Conservation (phyloP, 2,329 filamentous ascomycete species). For the Aspergillus awamori region DNA sequence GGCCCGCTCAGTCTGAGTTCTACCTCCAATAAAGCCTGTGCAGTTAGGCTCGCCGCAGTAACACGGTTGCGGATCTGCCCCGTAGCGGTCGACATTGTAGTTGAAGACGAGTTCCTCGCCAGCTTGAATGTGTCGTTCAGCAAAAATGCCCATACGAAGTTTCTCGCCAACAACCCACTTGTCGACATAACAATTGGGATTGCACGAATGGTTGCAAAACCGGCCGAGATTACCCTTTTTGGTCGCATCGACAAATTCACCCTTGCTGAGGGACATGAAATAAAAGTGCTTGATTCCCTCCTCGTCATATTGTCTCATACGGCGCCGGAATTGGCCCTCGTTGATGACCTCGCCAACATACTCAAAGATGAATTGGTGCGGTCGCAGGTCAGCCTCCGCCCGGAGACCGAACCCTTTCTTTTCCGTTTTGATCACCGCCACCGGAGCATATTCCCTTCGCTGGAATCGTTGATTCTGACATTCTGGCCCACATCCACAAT, state of each 20-base stretch:
- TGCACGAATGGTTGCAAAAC: slow-evolving; percentile 99
- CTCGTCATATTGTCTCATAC: slow-evolving; percentile 90
- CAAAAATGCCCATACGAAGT: slow-evolving; percentile 98
- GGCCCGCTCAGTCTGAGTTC: slow-evolving; percentile 93
- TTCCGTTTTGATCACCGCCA: slow-evolving; percentile 95
- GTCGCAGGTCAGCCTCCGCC: slow-evolving; percentile 72
- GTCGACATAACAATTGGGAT: slow-evolving; percentile 98
- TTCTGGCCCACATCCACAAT: slow-evolving; percentile 81
- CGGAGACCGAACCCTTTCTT: slow-evolving; percentile 96
- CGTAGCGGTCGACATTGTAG: slow-evolving; percentile 98
- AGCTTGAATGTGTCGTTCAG: slow-evolving; percentile 76
- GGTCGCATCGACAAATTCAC: slow-evolving; percentile 96
- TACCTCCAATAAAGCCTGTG: slow-evolving; percentile 93
- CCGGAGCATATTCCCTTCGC: slow-evolving; percentile 82
- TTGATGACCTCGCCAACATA: slow-evolving; percentile 99
- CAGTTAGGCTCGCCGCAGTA: slow-evolving; percentile 96
- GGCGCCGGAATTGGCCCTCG: slow-evolving; percentile 81
- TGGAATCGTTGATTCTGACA: slow-evolving; percentile 97
- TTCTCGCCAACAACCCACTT: slow-evolving; percentile 99
- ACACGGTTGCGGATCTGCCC: slow-evolving; percentile 93
- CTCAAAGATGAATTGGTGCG: slow-evolving; percentile 94
- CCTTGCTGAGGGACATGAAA: slow-evolving; percentile 98
- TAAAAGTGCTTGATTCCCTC: slow-evolving; percentile 99
- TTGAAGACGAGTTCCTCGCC: slow-evolving; percentile 98
- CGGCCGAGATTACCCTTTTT: slow-evolving; percentile 94